Conservation (phyloP, 768 basidiomycete genomes). For the Phaffia tasmanica region DNA sequence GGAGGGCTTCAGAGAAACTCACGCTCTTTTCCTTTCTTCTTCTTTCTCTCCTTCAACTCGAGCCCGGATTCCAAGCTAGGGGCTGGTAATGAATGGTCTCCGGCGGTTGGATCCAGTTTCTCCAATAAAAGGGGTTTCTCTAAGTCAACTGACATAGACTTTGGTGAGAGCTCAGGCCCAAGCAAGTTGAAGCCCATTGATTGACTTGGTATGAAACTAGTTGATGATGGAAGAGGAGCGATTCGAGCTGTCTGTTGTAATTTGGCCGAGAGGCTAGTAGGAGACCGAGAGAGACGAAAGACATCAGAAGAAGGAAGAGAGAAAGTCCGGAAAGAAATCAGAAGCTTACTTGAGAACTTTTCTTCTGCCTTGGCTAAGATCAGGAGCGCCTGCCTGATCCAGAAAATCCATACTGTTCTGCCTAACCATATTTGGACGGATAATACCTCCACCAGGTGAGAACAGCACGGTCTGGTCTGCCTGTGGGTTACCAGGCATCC, state of each 20-base stretch:
- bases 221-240: neutral
- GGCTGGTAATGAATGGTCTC: neutral
- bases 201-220: neutral
- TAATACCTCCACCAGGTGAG: no score
- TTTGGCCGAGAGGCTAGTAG: conserved; percentile 1
- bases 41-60: no score
- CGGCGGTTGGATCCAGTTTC: neutral
- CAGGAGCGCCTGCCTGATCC: conserved; percentile 2
- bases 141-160: neutral
- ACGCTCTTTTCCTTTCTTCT: no score
- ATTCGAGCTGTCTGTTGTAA: conserved; percentile 9
- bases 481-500: no score
- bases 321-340: neutral
- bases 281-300: neutral
- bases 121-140: neutral
- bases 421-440: neutral
- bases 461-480: no score
- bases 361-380: conserved; percentile 6
- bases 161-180: neutral
- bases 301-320: neutral
- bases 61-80: neutral
- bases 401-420: conserved; percentile 9
- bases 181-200: neutral
- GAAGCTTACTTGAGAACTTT: conserved; percentile 12
- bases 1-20: neutral